These are phyloP conservation scores for Malus fusca DNA, from an alignment of 306 rosid species.

Conservation along the genomic window DNA sequence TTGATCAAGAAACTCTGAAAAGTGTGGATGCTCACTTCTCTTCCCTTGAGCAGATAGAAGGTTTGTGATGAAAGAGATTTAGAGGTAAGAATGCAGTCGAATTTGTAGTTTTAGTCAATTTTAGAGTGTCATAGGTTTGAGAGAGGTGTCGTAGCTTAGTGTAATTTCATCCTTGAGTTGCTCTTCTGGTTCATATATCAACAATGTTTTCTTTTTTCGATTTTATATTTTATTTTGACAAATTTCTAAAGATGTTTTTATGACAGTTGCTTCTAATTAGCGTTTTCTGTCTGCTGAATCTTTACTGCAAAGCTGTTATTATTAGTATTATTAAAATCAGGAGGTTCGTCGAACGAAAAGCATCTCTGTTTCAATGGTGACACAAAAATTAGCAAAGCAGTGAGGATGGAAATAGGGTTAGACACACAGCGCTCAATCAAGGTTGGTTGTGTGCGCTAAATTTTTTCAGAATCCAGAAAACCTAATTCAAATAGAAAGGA, in stretches of 20 bases:
- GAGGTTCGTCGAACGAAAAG: no score
- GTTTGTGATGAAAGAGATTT: constrained; percentile 35
- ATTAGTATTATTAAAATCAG: no score
- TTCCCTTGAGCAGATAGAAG: constrained; percentile 50
- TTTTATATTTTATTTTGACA: no score
- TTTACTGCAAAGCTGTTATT: no score
- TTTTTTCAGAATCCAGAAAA: no score
- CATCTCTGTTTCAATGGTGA: no score
- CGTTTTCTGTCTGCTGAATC: not conserved
- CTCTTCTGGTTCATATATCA: not conserved
- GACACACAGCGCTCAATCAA: no score
- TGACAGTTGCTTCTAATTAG: not conserved
- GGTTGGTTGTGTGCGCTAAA: no score
- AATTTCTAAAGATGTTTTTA: not conserved
- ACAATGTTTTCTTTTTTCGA: not conserved
- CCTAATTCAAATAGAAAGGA: no score
- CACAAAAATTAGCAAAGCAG: no score
- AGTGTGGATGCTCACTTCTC: constrained; percentile 57
- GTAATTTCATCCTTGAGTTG: constrained; percentile 3
- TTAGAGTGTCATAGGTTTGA: constrained; percentile 7
- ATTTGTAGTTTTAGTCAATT: constrained; percentile 11
- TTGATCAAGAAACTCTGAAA: constrained; percentile 59
- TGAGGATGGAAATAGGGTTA: no score
- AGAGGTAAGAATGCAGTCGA: constrained; percentile 1
- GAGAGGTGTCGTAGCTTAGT: constrained; percentile 1